Percentiles rank a stretch among this genome's conserved stretches.
phyloP scores from a whole-genome alignment of 1,284 basidiomycete genomes.

The Leccinum subrobustum region DNA sequence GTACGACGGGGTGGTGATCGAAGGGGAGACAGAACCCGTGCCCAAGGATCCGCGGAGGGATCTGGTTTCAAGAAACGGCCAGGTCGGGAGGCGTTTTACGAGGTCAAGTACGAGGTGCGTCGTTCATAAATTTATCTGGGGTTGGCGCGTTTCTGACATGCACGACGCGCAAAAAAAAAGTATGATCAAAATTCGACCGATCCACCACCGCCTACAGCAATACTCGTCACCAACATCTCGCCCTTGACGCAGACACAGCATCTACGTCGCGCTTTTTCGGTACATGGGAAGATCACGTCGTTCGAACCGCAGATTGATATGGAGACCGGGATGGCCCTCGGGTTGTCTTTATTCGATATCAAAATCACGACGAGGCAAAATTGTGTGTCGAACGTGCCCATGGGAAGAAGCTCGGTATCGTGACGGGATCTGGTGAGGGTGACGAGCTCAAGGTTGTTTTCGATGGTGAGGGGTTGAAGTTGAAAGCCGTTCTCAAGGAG shows the following conservation, averaged over 20 bases:
- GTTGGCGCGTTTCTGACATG: slow-evolving; percentile 12
- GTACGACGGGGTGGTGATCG: slow-evolving; percentile 56
- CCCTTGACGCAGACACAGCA: slow-evolving; percentile 67
- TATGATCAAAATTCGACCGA: slow-evolving; percentile 78
- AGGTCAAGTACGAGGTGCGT: slow-evolving; percentile 64
- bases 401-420: slow-evolving; percentile 45
- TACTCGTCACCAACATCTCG: slow-evolving; percentile 75
- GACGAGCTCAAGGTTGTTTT: slow-evolving; percentile 59
- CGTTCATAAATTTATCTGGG: neutral
- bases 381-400: slow-evolving; percentile 62
- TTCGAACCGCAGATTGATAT: slow-evolving; percentile 84
- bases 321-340: slow-evolving; percentile 78
- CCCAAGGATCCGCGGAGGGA: slow-evolving; percentile 57
- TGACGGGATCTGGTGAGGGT: slow-evolving; percentile 35
- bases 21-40: slow-evolving; percentile 42
- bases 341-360: slow-evolving; percentile 76
- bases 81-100: slow-evolving; percentile 45
- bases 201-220: slow-evolving; percentile 71
- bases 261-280: slow-evolving; percentile 68
- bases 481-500: slow-evolving; percentile 60
- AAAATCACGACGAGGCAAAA: slow-evolving; percentile 57
- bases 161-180: slow-evolving; percentile 45
- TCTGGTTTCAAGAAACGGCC: slow-evolving; percentile 41
- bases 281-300: slow-evolving; percentile 66
- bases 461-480: slow-evolving; percentile 58